Conservation (phyloP, 192 early-diverging fungal species). For the Coemansia sp. region DNA sequence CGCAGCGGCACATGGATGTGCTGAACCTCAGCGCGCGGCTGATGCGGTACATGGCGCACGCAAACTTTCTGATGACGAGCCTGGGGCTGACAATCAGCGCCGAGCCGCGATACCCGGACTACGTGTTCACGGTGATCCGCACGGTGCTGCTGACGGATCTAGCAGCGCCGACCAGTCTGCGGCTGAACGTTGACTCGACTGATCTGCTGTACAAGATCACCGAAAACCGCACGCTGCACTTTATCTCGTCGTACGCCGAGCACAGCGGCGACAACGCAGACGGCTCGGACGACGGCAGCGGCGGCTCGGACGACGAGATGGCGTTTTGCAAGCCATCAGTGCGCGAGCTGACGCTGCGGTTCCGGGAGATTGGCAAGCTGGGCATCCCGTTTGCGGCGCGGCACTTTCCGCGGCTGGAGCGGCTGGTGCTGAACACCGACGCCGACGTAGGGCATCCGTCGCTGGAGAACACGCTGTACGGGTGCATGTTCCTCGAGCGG, state of each 20-base stretch:
- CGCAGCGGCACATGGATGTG: constrained; percentile 47
- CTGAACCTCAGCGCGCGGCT: constrained; percentile 45
- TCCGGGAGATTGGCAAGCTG: constrained; percentile 51
- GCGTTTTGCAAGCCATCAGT: constrained; percentile 49
- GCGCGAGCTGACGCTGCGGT: constrained; percentile 47
- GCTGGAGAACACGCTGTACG: constrained; percentile 52
- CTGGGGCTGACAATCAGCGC: constrained; percentile 37
- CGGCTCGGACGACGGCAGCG: not conserved
- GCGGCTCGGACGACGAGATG: constrained; percentile 25
- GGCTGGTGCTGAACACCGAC: constrained; percentile 40
- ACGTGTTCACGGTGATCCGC: constrained; percentile 46
- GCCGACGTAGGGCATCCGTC: constrained; percentile 47
- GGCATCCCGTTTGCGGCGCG: constrained; percentile 52
- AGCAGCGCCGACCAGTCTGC: constrained; percentile 40
- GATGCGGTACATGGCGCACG: constrained; percentile 54
- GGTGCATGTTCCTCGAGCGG: constrained; percentile 50
- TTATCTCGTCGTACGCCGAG: constrained; percentile 23
- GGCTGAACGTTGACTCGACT: constrained; percentile 49
- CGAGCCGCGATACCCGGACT: constrained; percentile 44
- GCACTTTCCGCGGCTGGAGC: constrained; percentile 42
- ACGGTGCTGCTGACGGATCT: constrained; percentile 48
- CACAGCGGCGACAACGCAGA: constrained; percentile 4
- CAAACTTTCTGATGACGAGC: constrained; percentile 49
- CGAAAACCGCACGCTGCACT: constrained; percentile 42
- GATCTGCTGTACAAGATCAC: constrained; percentile 52